Evolutionary conservation across 176 grass and related monocot species (phyloP).

Genomic region (Raddia distichophylla): DNA sequence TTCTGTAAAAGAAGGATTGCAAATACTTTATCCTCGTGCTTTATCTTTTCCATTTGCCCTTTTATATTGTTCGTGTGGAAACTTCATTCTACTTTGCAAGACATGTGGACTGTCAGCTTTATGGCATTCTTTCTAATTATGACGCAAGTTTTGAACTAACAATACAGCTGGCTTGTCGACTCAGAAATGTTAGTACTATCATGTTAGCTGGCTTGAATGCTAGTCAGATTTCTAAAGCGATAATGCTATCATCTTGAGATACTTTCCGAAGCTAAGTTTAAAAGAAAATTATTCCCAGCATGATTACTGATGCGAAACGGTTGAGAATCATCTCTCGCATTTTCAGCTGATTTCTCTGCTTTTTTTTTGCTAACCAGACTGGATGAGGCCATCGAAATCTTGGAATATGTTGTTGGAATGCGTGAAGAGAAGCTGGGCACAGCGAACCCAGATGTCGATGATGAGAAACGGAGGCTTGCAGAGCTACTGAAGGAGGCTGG

Average conservation of each 20-base stretch:
- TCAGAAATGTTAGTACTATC: slow-evolving; percentile 28
- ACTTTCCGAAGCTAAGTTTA: not conserved
- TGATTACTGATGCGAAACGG: not conserved
- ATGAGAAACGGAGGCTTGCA: slow-evolving; percentile 86
- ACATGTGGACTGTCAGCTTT: slow-evolving; percentile 53
- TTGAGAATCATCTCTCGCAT: not conserved
- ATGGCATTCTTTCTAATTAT: slow-evolving; percentile 39
- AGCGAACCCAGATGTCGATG: slow-evolving; percentile 87
- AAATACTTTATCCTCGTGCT: slow-evolving; percentile 49
- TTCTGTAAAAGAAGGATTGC: slow-evolving; percentile 40
- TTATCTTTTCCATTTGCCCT: slow-evolving; percentile 44
- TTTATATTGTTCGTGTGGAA: slow-evolving; percentile 45
- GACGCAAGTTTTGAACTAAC: slow-evolving; percentile 32
- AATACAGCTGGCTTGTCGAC: slow-evolving; percentile 30
- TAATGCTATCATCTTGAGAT: not conserved
- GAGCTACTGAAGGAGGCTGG: slow-evolving; percentile 94
- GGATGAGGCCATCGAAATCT: slow-evolving; percentile 89
- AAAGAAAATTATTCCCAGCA: not conserved
- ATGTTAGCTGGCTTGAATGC: slow-evolving; percentile 30
- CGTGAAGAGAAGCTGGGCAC: slow-evolving; percentile 95
- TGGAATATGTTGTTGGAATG: slow-evolving; percentile 87
- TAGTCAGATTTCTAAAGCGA: slow-evolving; percentile 23
- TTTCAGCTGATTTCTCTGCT: not conserved
- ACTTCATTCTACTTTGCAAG: slow-evolving; percentile 58
- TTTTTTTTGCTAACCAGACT: slow-evolving; percentile 58